These are phyloP conservation scores for Leucosporidium scottii DNA, from an alignment of 768 basidiomycete genomes.

Conservation along the genomic window DNA sequence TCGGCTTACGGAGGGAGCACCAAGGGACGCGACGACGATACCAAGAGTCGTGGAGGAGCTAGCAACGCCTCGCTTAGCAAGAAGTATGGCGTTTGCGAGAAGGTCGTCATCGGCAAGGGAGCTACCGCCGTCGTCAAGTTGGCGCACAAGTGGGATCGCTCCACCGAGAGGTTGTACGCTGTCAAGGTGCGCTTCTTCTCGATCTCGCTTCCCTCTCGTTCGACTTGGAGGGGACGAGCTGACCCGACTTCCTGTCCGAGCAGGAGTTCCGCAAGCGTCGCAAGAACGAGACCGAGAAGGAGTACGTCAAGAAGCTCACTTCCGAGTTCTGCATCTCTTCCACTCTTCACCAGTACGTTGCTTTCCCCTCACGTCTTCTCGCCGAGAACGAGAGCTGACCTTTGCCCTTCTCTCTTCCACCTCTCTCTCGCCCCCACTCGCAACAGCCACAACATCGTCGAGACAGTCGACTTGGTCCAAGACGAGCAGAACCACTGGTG, in stretches of 20 bases:
- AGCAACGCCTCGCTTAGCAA: slow-evolving; percentile 59
- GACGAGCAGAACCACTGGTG: slow-evolving; percentile 96
- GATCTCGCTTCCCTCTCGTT: no score
- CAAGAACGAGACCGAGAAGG: slow-evolving; percentile 97
- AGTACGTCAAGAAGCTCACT: slow-evolving; percentile 99
- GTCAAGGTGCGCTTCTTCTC: slow-evolving; percentile 68
- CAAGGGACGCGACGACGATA: slow-evolving; percentile 47
- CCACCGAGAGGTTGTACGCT: slow-evolving; percentile 85
- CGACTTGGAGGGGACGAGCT: no score
- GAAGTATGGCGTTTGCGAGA: slow-evolving; percentile 97
- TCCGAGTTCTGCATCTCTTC: slow-evolving; percentile 98
- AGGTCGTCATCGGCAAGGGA: slow-evolving; percentile 92
- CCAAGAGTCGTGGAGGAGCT: slow-evolving; percentile 47
- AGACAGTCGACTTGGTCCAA: slow-evolving; percentile 98
- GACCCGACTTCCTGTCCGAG: not conserved
- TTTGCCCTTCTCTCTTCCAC: not conserved
- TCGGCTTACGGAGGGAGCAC: slow-evolving; percentile 22
- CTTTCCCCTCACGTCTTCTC: not conserved
- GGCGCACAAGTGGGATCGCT: slow-evolving; percentile 96
- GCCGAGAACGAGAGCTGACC: not conserved
- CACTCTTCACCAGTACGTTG: slow-evolving; percentile 51
- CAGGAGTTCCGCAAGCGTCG: slow-evolving; percentile 97
- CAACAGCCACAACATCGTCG: slow-evolving; percentile 84
- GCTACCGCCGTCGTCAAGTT: slow-evolving; percentile 95
- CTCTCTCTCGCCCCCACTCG: not conserved